These are phyloP conservation scores for Tetrastigma voinierianum DNA, from an alignment of 164 flowering plant genomes.

Conservation along the genomic window DNA sequence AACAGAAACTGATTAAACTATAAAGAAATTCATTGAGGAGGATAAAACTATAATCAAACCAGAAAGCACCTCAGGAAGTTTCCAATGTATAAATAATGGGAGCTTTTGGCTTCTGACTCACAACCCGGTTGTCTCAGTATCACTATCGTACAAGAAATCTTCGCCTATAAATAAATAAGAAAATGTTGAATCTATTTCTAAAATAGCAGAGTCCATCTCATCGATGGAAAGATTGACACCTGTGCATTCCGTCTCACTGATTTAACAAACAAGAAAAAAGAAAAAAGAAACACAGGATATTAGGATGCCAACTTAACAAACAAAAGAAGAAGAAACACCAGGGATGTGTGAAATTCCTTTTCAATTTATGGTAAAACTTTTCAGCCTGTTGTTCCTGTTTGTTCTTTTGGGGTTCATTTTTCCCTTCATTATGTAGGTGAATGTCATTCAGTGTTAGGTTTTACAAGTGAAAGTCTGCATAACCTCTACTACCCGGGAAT, in stretches of 20 bases:
- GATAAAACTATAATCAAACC: neutral
- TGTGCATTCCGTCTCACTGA: too few species aligned
- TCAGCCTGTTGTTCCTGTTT: too few species aligned
- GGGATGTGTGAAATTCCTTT: too few species aligned
- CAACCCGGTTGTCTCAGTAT: slow-evolving; percentile 47
- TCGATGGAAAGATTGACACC: too few species aligned
- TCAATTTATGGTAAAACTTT: too few species aligned
- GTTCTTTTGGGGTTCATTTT: too few species aligned
- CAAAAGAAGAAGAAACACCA: too few species aligned
- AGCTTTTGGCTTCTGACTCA: slow-evolving; percentile 91
- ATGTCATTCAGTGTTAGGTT: neutral
- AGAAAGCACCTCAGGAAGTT: slow-evolving; percentile 72
- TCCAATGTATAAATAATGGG: slow-evolving; percentile 96
- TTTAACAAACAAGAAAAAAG: too few species aligned
- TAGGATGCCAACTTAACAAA: too few species aligned
- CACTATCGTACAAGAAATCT: slow-evolving; percentile 56
- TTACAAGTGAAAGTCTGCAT: slow-evolving; percentile 10
- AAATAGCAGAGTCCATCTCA: neutral
- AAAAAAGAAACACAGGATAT: too few species aligned
- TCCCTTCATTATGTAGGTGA: too few species aligned
- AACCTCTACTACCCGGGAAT: slow-evolving; percentile 93
- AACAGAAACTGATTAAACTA: neutral
- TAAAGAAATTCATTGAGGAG: neutral
- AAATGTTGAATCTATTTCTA: neutral
- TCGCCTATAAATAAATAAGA: slow-evolving; percentile 48